Conservation (phyloP, 331 rosid species). For the Prunus yedoensis region DNA sequence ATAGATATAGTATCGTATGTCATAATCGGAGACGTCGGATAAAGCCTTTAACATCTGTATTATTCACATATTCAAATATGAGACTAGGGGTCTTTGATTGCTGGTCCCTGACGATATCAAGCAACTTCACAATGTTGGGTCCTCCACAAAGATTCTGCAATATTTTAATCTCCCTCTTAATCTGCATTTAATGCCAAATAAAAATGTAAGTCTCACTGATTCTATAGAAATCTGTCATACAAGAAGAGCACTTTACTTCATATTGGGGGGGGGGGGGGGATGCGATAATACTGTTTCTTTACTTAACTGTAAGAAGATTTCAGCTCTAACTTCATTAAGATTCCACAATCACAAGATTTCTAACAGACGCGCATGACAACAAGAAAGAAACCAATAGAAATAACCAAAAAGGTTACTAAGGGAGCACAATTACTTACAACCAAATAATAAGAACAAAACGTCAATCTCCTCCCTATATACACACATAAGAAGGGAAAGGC, state of each 20-base stretch:
- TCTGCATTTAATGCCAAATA: slow-evolving; percentile 43
- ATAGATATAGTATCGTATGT: slow-evolving; percentile 75
- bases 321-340: background rate
- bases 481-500: background rate
- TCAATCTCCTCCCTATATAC: background rate
- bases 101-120: slow-evolving; percentile 93
- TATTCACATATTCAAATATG: slow-evolving; percentile 84
- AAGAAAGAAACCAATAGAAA: background rate
- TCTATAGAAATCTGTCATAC: background rate
- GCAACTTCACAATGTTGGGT: slow-evolving; percentile 88
- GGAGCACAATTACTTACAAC: background rate
- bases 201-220: background rate
- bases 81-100: slow-evolving; percentile 96
- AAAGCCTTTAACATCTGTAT: slow-evolving; percentile 88
- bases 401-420: background rate
- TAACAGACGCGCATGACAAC: background rate
- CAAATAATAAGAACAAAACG: background rate
- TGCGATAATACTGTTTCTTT: too few relatives aligned
- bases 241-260: background rate
- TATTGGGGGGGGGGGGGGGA: too few relatives aligned
- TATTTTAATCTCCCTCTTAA: slow-evolving; percentile 94
- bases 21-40: slow-evolving; percentile 83
- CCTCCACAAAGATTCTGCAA: slow-evolving; percentile 95
- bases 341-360: background rate
- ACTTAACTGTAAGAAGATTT: background rate